Conservation (phyloP, 495 filamentous ascomycete genomes). For the Beverwykella pulmonaria region DNA sequence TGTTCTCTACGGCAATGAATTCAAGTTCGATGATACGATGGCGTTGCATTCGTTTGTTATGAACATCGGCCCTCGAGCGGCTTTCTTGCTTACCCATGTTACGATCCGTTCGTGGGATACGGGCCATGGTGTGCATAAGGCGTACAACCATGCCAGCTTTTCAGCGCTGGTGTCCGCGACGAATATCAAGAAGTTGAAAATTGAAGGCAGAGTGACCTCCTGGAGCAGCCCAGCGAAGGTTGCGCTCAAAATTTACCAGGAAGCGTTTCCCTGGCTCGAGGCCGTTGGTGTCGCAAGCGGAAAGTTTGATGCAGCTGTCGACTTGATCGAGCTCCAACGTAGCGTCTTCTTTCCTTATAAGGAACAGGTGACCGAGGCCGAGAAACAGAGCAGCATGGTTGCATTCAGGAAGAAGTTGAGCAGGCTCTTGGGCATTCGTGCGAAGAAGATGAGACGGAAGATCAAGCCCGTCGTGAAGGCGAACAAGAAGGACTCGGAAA, state of each 20-base stretch:
- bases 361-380: too few species aligned
- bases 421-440: slow-evolving; percentile 1
- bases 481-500: neutral
- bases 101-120: slow-evolving; percentile 30
- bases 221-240: slow-evolving; percentile 15
- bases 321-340: slow-evolving; percentile 31
- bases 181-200: slow-evolving; percentile 33
- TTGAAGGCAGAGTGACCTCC: slow-evolving; percentile 30
- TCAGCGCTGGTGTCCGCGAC: slow-evolving; percentile 35
- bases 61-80: slow-evolving; percentile 32
- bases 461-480: neutral
- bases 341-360: slow-evolving; percentile 19
- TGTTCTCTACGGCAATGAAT: slow-evolving; percentile 39
- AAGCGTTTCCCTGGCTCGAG: slow-evolving; percentile 41
- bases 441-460: neutral
- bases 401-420: slow-evolving; percentile 20
- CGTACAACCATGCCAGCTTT: slow-evolving; percentile 36
- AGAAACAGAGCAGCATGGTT: too few species aligned
- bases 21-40: slow-evolving; percentile 38
- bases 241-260: slow-evolving; percentile 39
- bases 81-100: slow-evolving; percentile 32
- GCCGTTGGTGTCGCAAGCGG: slow-evolving; percentile 36
- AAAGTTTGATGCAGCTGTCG: slow-evolving; percentile 33
- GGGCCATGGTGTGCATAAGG: slow-evolving; percentile 29
- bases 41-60: slow-evolving; percentile 42